Percentiles rank a stretch among this genome's conserved stretches.
These are phyloP conservation scores for Metschnikowia drakensbergensis DNA, from an alignment of 805 yeast genomes.

Conservation along the genomic window DNA sequence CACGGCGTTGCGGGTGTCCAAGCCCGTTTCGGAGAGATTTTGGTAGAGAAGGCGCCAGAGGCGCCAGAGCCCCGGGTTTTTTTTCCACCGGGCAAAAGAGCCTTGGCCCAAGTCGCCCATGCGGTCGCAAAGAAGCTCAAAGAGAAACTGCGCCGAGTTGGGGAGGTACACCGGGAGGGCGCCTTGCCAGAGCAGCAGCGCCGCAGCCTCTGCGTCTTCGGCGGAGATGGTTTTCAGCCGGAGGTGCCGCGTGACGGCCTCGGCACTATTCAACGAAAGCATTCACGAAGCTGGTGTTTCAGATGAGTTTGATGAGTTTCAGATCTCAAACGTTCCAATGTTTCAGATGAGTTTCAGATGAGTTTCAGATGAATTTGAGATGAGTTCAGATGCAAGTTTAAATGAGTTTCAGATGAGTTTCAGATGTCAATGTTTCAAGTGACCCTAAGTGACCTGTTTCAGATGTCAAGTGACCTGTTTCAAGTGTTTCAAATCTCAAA, in stretches of 20 bases:
- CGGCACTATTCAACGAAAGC: slow-evolving; percentile 27
- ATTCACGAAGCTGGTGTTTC: not conserved
- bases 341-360: no score
- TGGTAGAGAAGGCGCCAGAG: slow-evolving; percentile 43
- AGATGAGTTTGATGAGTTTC: not conserved
- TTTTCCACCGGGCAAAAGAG: slow-evolving; percentile 41
- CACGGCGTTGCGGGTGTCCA: slow-evolving; percentile 33
- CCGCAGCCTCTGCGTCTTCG: slow-evolving; percentile 37
- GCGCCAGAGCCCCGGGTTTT: slow-evolving; percentile 45
- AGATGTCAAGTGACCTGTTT: no score
- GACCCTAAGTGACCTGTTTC: no score
- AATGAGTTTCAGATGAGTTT: no score
- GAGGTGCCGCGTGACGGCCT: slow-evolving; percentile 52
- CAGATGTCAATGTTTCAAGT: no score
- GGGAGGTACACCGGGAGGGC: slow-evolving; percentile 47
- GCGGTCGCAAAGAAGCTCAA: slow-evolving; percentile 60
- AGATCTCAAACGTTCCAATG: no score
- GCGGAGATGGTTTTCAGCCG: slow-evolving; percentile 50
- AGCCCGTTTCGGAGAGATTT: slow-evolving; percentile 17
- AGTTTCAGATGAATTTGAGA: no score
- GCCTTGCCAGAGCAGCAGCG: slow-evolving; percentile 30
- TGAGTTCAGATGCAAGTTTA: no score
- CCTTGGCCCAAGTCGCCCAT: slow-evolving; percentile 46
- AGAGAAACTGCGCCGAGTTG: slow-evolving; percentile 47
- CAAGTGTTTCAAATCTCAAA: no score